Evolutionary conservation across 805 yeast species (phyloP).

Genomic region (Yamadazyma olivae): DNA sequence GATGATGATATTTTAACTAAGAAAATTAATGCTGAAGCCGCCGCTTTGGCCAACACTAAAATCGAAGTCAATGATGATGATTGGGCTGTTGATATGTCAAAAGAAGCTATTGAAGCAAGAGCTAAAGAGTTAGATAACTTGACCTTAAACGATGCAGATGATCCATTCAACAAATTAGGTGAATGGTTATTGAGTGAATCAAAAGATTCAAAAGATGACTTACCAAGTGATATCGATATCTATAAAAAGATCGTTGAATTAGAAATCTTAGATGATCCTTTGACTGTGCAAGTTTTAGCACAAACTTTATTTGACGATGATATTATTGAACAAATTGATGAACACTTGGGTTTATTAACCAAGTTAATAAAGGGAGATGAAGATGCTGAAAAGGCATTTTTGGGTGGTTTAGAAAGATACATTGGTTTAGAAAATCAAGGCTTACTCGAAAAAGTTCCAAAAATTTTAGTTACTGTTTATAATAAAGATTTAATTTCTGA

Average conservation of each 20-base stretch:
- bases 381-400: constrained; percentile 79
- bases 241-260: constrained; percentile 84
- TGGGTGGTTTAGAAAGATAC: constrained; percentile 95
- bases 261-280: constrained; percentile 66
- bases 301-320: constrained; percentile 83
- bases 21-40: constrained; percentile 82
- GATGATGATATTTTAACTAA: constrained; percentile 75
- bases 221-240: constrained; percentile 85
- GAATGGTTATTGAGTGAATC: constrained; percentile 70
- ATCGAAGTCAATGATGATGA: constrained; percentile 82
- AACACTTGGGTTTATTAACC: constrained; percentile 78
- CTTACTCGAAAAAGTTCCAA: constrained; percentile 71
- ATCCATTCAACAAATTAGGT: constrained; percentile 72
- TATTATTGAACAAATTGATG: constrained; percentile 66
- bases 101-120: constrained; percentile 91
- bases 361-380: constrained; percentile 63
- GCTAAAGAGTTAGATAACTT: constrained; percentile 81
- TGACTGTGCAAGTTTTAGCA: constrained; percentile 86
- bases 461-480: constrained; percentile 76
- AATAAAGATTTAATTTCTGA: constrained; percentile 83
- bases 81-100: constrained; percentile 97
- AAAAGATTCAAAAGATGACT: constrained; percentile 52
- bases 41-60: constrained; percentile 46
- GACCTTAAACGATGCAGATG: constrained; percentile 43
- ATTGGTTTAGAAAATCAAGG: constrained; percentile 75